Evolutionary conservation across 352 stramenopile species (phyloP), one percentile per base, ranked within the genome.

Genomic region (Phytopythium mirpurense): DNA sequence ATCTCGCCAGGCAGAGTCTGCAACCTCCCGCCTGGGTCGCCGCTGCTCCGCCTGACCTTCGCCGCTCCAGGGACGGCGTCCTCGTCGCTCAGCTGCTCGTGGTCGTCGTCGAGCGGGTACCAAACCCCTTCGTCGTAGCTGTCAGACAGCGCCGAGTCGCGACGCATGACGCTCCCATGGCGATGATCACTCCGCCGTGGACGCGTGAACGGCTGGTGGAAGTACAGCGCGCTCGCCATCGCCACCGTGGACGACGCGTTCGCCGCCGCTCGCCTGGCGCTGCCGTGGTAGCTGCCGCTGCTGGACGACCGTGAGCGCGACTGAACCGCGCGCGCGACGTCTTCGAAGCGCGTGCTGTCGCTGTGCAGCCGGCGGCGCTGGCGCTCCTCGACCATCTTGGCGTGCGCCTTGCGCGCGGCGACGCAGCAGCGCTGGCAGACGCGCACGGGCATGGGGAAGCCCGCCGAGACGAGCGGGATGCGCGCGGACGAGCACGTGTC

Each of bases 341-440:
- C 29, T 37, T 37, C 14, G 31, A 46, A 38, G 45, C 53, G 27
- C 4, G 38, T 18, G 27, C 42, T 36, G 44, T 78, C 66, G 44
- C 68, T 74, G 55, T 72, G 54, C 27, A 42, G 43, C 7, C 47
- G 38, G 5, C 65, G 62, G 54, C 74, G 65, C 54, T 83, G 67
- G 4, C 69, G 57, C 27, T 89, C 80, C 14, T 83, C 73, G 5
- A 91, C 68, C 66, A 90, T 81, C 29, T 78, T 72, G 0, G 73
- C 75, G 44, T 91, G 82, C 2, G 80, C 79, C 29, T 78, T 82
- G 50, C 81, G 84, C 18, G 81, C 81, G 1, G 81, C 83, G 10
- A 84, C 60, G 18, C 66, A 86, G 60, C 83, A 94, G 50, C 88
- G 89, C 21, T 77, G 77, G 51, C 83, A 94, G n/a, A 94, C 83